Base-by-base conservation (phyloP, 805 yeast species). In the Myxozyma monticola region DNA sequence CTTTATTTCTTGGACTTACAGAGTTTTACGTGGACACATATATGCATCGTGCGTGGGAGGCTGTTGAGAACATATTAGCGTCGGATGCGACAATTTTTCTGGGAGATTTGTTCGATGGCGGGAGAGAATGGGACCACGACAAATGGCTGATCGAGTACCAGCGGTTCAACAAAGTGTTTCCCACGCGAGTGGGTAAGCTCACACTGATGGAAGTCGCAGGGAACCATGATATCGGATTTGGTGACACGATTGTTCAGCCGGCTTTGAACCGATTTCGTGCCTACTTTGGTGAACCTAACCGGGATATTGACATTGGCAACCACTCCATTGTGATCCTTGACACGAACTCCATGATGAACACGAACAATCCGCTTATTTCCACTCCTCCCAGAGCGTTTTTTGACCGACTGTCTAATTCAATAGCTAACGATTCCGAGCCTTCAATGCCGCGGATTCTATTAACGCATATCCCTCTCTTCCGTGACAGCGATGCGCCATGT, bases 161-260 rank as follows among this genome's bases (percentile, higher is more conserved):
- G 18, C 71, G 99, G 45, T 93, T 85, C 67, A 76, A 79, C 56
- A 56, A 65, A 1, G 78, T 93, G 3, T 91, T 86, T 66, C 83
- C 74, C 74, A 48, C n/a, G 68, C 73, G 46, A 71, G 78, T 43
- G 64, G 65, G 37, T 71, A 75, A 2, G 59, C 34, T 34, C 18
- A 37, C 46, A 15, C 25, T 56, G 73, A 17, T 65, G 71, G 72
- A 70, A 75, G n/a, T 60, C 78, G 28, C 96, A 96, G 0, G 99
- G 1, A 93, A 93, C 65, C 99, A 93, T 66, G 99, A 93, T 65
- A 88, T 95, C 57, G 99, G 99, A 0, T 91, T 85, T 69, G 96
- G 93, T 25, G 79, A 82, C 51, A 80, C 81, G 0, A 80, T 93
- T 14, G 73, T 80, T 15, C 73, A 75, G 22, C 67, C 73, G 0